These are phyloP conservation scores for Nicotiana undulata DNA, from an alignment of 257 asterid species.

Conservation along the genomic window DNA sequence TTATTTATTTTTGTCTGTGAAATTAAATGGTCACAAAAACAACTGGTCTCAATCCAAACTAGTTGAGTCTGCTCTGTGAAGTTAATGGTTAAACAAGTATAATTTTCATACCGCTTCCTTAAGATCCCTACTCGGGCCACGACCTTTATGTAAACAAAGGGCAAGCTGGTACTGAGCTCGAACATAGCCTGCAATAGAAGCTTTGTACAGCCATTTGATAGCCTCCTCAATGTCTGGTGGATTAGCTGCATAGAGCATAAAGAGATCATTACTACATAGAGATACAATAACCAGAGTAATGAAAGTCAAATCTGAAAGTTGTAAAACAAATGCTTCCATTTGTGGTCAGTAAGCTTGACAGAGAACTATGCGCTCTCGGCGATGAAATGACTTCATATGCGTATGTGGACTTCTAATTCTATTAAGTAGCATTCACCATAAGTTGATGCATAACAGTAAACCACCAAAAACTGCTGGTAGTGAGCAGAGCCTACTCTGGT, in stretches of 20 bases:
- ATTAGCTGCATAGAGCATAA: slow-evolving; percentile 36
- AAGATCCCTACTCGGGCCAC: slow-evolving; percentile 45
- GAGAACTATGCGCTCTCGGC: background rate
- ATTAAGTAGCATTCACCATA: background rate
- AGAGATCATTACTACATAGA: background rate
- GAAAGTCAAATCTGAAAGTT: background rate
- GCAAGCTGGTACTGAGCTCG: slow-evolving; percentile 98
- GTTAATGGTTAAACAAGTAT: background rate
- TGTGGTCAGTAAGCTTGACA: background rate
- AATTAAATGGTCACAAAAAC: background rate
- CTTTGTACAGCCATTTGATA: slow-evolving; percentile 56
- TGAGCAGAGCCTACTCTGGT: background rate
- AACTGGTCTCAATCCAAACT: background rate
- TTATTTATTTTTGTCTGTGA: background rate
- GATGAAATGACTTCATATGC: background rate
- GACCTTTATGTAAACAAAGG: slow-evolving; percentile 80
- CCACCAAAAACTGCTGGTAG: background rate
- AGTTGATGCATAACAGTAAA: background rate
- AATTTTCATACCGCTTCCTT: slow-evolving; percentile 54
- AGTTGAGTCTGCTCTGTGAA: background rate
- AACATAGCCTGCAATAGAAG: slow-evolving; percentile 70
- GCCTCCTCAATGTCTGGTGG: slow-evolving; percentile 62
- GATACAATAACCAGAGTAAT: background rate
- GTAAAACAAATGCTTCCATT: background rate
- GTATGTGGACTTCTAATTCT: background rate